Conservation (phyloP, 1,139 yeast species). For the Candida frijolesensis region DNA sequence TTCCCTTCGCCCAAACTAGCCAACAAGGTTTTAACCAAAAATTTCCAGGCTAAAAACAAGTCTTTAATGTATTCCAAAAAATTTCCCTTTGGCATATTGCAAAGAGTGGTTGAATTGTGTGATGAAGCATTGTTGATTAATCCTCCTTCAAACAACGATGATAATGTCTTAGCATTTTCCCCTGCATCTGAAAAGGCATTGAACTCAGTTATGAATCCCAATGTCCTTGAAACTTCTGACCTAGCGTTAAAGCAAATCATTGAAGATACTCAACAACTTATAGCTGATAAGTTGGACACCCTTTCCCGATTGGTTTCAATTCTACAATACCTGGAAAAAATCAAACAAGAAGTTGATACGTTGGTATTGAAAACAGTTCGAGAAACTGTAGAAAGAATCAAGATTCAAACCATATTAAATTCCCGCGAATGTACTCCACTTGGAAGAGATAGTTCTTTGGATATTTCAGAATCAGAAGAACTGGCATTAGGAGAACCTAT, state of each 20-base stretch:
- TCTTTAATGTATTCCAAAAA: conserved; percentile 31
- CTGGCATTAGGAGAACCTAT: conserved; percentile 7
- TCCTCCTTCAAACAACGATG: conserved; percentile 49
- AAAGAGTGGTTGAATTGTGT: conserved; percentile 64
- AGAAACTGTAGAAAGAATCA: conserved; percentile 59
- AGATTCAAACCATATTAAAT: conserved; percentile 35
- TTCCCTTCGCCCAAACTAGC: conserved; percentile 25
- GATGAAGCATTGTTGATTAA: conserved; percentile 77
- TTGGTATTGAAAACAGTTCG: conserved; percentile 68
- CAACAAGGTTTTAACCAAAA: conserved; percentile 27
- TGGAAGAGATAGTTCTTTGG: conserved; percentile 1
- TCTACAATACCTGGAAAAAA: conserved; percentile 74
- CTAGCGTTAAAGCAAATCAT: conserved; percentile 64
- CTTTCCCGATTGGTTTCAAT: conserved; percentile 78
- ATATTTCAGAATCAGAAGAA: conserved; percentile 11
- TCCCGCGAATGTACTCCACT: conserved; percentile 14
- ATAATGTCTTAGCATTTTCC: conserved; percentile 46
- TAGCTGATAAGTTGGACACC: conserved; percentile 70
- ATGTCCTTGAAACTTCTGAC: conserved; percentile 50
- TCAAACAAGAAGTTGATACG: conserved; percentile 79
- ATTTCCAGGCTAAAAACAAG: conserved; percentile 26
- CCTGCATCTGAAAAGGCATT: conserved; percentile 75
- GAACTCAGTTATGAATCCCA: conserved; percentile 44
- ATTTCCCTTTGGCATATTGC: conserved; percentile 71
- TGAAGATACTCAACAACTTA: conserved; percentile 66